These are phyloP conservation scores for Blepharisma stoltei DNA, from an alignment of 73 alveolate species.

Conservation along the genomic window DNA sequence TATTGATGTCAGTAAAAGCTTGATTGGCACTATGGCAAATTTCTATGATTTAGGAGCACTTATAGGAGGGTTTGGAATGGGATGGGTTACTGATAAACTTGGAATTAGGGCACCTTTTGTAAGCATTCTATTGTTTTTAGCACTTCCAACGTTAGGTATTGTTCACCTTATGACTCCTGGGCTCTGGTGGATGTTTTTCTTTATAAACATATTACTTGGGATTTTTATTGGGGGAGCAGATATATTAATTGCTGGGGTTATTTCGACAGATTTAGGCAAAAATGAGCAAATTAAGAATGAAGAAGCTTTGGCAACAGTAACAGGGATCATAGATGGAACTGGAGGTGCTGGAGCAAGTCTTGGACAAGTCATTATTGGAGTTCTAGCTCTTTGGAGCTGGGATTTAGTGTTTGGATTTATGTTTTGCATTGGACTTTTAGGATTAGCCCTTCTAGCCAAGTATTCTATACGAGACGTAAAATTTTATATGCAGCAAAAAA, in stretches of 20 bases:
- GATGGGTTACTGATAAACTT: slow-evolving; percentile 45
- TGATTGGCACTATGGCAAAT: slow-evolving; percentile 37
- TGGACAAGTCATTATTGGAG: slow-evolving; percentile 6
- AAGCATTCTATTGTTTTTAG: slow-evolving; percentile 37
- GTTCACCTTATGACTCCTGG: slow-evolving; percentile 30
- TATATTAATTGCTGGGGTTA: slow-evolving; percentile 43
- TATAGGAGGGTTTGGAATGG: slow-evolving; percentile 50
- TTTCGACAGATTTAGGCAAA: slow-evolving; percentile 61
- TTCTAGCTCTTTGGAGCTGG: neutral
- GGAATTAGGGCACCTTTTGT: slow-evolving; percentile 47
- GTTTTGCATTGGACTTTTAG: neutral
- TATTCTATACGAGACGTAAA: too few relatives aligned
- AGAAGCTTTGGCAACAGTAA: slow-evolving; percentile 59
- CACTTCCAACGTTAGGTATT: slow-evolving; percentile 37
- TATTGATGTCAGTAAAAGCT: slow-evolving; percentile 31
- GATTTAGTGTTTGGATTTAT: slow-evolving; percentile 2
- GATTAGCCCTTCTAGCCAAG: too few relatives aligned
- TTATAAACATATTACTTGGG: slow-evolving; percentile 45
- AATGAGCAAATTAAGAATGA: slow-evolving; percentile 41
- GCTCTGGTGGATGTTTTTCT: slow-evolving; percentile 19
- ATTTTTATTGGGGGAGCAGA: slow-evolving; percentile 54
- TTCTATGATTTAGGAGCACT: slow-evolving; percentile 62
- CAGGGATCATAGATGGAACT: slow-evolving; percentile 60
- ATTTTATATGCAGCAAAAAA: too few relatives aligned
- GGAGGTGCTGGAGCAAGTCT: slow-evolving; percentile 37